Conservation (phyloP, 441 rosid species). For the Arabidopsis lyrata region DNA sequence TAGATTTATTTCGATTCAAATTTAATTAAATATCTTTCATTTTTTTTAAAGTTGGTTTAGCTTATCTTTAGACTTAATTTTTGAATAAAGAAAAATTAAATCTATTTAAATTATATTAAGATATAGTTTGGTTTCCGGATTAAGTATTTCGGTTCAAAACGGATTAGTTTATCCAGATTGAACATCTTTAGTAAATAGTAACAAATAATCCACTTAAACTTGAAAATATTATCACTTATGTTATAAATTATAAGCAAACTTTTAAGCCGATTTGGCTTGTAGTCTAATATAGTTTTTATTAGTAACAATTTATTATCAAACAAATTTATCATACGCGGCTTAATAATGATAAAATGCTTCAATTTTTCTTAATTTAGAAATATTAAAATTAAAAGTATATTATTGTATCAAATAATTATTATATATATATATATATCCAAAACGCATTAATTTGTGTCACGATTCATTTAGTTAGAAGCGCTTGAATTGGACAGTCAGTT, state of each 20-base stretch:
- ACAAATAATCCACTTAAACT: neutral
- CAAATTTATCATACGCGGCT: neutral
- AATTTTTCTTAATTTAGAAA: neutral
- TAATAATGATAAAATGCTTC: neutral
- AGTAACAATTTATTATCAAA: neutral
- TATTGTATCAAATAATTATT: neutral
- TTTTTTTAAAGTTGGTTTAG: no score
- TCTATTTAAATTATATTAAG: no score
- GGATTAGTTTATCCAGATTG: no score
- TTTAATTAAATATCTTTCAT: no score
- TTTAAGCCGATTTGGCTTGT: neutral
- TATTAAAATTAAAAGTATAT: neutral
- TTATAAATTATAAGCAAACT: neutral
- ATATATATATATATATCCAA: neutral
- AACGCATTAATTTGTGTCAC: slow-evolving; percentile 22
- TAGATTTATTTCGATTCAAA: no score
- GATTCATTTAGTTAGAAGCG: slow-evolving; percentile 14
- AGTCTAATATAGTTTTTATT: neutral
- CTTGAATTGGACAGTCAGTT: slow-evolving; percentile 13
- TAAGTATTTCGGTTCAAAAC: no score
- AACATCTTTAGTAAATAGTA: no score
- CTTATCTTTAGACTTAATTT: no score
- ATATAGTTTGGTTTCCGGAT: no score
- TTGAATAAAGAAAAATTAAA: no score
- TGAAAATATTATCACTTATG: neutral